phyloP scores from a whole-genome alignment of 1,284 basidiomycete genomes.

The Malassezia caprae region DNA sequence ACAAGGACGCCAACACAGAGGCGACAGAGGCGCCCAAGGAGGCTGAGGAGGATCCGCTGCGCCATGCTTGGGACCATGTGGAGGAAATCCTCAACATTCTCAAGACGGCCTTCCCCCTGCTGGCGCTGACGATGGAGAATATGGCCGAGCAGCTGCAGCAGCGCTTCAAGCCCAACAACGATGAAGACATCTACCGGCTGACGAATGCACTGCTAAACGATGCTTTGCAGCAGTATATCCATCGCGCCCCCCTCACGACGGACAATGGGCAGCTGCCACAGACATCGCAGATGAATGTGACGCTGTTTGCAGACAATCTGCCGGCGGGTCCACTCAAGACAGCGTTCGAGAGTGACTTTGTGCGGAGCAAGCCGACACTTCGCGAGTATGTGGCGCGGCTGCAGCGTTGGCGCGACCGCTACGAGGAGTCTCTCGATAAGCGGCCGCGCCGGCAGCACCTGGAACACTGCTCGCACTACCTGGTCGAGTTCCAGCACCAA shows the following conservation, averaged over 20 bases:
- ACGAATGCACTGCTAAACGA: slow-evolving; percentile 71
- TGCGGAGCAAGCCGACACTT: slow-evolving; percentile 67
- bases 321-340: slow-evolving; percentile 52
- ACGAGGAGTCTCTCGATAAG: slow-evolving; percentile 72
- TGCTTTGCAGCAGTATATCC: slow-evolving; percentile 51
- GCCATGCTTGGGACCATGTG: slow-evolving; percentile 78
- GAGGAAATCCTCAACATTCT: slow-evolving; percentile 90
- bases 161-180: slow-evolving; percentile 78
- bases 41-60: slow-evolving; percentile 19
- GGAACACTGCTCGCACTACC: slow-evolving; percentile 80
- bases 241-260: slow-evolving; percentile 34
- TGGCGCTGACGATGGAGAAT: slow-evolving; percentile 90
- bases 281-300: slow-evolving; percentile 57
- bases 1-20: slow-evolving; percentile 10
- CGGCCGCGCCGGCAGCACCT: slow-evolving; percentile 76
- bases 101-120: slow-evolving; percentile 90
- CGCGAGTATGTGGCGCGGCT: slow-evolving; percentile 81
- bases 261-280: slow-evolving; percentile 67
- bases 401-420: slow-evolving; percentile 85
- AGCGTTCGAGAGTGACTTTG: slow-evolving; percentile 85
- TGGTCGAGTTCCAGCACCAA: slow-evolving; percentile 94
- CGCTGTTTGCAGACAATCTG: slow-evolving; percentile 59
- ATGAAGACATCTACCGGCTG: slow-evolving; percentile 91
- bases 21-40: not conserved
- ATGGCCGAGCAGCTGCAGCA: slow-evolving; percentile 90